Evolutionary conservation across 1,284 basidiomycete genomes (phyloP), one percentile per base, ranked within the genome.

Genomic region (Marasmius fiardii): DNA sequence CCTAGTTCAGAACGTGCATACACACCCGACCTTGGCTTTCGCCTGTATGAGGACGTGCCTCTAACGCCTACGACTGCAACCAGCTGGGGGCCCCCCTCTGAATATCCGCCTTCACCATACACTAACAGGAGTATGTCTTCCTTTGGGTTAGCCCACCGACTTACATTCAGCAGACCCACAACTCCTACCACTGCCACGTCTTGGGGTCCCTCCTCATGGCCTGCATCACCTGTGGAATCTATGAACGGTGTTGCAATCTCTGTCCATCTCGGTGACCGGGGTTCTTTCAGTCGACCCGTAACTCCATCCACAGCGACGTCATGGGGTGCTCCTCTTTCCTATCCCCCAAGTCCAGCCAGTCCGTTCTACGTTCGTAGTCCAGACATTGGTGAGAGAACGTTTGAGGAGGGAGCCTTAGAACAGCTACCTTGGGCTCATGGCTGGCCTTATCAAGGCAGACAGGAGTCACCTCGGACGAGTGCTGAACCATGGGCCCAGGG

Each of bases 171-270:
- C 20, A 23, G 53, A 43, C 80, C 82, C 1, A 70, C 68, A 1
- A 76, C 74, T 7, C 81, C 83, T 28, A 65, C 67, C 35, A 75
- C 74, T 12, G 72, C 70, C 6, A 78, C 77, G 0, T 71, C 68
- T 54, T 83, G 81, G 82, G 82, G 81, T 34, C 70, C 79, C 11
- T 74, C 76, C 5, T 67, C 72, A 20, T 67, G 62, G 61, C 68
- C 70, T 6, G 39, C 63, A 14, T 67, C 67, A 10, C 68, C 67
- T 3, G 18, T 63, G 23, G 26, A 10, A 58, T 58, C 16, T 57
- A 54, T n/a, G 51, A 57, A 41, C 45, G 65, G n/a, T 63, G 49
- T 14, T 2, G 39, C 28, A 4, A 33, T 26, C 7, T 73, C 74
- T 12, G 58, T 74, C 31, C 66, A 75, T 61, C 58, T 74, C 26